A percentile compares a stretch with the other conserved stretches of the same genome.
These are phyloP conservation scores for Monilinia aucupariae DNA, from an alignment of 2,329 filamentous ascomycete species.

Conservation along the genomic window DNA sequence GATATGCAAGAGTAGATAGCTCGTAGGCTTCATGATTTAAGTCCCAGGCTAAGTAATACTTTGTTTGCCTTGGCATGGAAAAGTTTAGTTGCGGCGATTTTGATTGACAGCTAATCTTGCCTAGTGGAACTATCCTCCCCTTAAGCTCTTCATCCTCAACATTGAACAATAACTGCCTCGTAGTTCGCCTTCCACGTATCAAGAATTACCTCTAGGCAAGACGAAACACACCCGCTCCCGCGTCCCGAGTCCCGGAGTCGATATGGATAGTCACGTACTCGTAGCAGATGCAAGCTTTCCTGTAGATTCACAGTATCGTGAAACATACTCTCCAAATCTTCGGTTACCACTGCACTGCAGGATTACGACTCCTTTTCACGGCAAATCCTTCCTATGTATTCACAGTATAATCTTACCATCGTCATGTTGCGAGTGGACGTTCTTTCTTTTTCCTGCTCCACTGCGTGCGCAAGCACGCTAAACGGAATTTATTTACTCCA, in stretches of 20 bases:
- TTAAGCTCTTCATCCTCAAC: neutral
- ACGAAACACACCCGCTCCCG: neutral
- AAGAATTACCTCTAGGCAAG: neutral
- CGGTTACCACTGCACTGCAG: neutral
- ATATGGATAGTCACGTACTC: neutral
- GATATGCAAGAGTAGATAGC: neutral
- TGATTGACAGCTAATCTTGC: neutral
- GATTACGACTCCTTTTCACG: neutral
- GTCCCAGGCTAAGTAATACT: neutral
- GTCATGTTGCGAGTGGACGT: too few species aligned
- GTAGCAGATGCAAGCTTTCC: too few species aligned
- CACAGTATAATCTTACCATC: too few species aligned
- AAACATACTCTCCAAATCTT: neutral
- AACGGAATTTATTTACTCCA: neutral
- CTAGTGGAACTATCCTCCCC: neutral
- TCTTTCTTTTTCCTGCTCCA: neutral
- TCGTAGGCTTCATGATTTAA: neutral
- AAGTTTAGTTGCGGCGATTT: neutral
- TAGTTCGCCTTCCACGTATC: neutral
- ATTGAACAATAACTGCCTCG: neutral
- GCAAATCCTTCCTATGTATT: neutral
- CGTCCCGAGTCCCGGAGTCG: neutral
- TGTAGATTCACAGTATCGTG: too few species aligned
- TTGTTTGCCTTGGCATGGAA: neutral
- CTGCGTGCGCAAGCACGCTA: neutral